Conservation (phyloP, 2,329 filamentous ascomycete species). For the Fusarium bulbicola region DNA sequence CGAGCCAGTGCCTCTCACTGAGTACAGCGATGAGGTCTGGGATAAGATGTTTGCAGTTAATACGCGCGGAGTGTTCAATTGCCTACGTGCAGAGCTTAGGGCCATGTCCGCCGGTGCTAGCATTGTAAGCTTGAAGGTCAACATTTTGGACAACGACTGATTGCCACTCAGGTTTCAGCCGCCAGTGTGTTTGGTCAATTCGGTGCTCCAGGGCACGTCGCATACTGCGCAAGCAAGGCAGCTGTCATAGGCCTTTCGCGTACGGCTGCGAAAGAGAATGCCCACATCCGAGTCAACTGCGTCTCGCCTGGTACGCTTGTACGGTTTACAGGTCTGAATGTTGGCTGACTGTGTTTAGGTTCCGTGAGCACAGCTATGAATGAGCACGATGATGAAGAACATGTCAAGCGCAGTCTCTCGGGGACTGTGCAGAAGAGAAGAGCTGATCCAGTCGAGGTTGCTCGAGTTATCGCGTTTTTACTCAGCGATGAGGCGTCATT, state of each 20-base stretch:
- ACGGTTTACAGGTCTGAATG: rapidly evolving
- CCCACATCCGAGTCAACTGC: conserved; percentile 24
- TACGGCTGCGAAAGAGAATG: conserved; percentile 43
- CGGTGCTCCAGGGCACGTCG: conserved; percentile 43
- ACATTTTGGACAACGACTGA: conserved; percentile 49
- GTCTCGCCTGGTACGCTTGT: conserved; percentile 16
- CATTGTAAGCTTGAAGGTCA: conserved; percentile 31
- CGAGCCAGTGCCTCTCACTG: conserved; percentile 33
- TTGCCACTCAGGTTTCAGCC: not conserved
- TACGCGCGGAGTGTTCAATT: conserved; percentile 58
- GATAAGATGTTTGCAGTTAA: conserved; percentile 55
- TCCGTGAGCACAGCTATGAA: conserved; percentile 33
- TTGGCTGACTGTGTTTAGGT: not conserved
- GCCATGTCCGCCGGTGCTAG: conserved; percentile 41
- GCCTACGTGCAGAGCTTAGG: conserved; percentile 58
- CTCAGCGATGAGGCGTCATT: conserved; percentile 38
- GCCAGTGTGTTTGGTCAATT: conserved; percentile 48
- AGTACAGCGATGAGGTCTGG: conserved; percentile 54
- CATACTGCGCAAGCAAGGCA: conserved; percentile 46
- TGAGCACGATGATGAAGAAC: conserved; percentile 11
- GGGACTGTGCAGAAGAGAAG: conserved; percentile 27
- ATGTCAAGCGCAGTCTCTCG: conserved; percentile 11
- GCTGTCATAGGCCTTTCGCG: conserved; percentile 45
- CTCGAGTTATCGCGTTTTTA: conserved; percentile 34
- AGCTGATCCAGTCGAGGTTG: conserved; percentile 15